Percentiles rank a stretch among this genome's conserved stretches.
Evolutionary conservation across 768 basidiomycete genomes (phyloP).

Genomic region (Tulasnella calospora): DNA sequence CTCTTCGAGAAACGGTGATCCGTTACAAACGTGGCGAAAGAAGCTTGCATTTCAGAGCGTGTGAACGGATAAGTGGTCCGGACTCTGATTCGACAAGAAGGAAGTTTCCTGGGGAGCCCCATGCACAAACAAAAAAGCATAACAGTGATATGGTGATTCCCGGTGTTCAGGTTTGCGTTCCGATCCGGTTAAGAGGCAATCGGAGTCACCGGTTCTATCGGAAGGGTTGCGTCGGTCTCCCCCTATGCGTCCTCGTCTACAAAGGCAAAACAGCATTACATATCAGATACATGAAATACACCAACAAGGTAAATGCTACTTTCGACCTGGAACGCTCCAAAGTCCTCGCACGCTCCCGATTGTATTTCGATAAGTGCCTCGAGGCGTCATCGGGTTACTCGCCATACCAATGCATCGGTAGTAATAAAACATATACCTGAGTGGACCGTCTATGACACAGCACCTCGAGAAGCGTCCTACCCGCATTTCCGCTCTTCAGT

Average conservation of each 20-base stretch:
- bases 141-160: neutral
- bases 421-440: neutral
- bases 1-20: slow-evolving; percentile 1
- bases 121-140: slow-evolving; percentile 7
- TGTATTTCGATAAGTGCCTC: slow-evolving; percentile 4
- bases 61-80: slow-evolving; percentile 1
- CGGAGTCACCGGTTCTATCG: slow-evolving; percentile 9
- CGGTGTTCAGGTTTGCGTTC: neutral
- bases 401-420: neutral
- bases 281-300: neutral
- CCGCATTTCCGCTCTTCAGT: neutral
- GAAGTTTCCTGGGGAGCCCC: neutral
- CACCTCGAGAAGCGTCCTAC: neutral
- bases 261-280: neutral
- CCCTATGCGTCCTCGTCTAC: neutral
- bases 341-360: neutral
- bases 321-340: neutral
- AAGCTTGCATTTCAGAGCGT: neutral
- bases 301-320: neutral
- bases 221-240: neutral
- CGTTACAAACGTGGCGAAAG: neutral
- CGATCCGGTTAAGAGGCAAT: slow-evolving; percentile 7
- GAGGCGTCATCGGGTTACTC: neutral
- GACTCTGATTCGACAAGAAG: neutral
- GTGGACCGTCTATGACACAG: neutral